Conservation (phyloP, 495 filamentous ascomycete species). For the Umbilicaria muhlenbergii region DNA sequence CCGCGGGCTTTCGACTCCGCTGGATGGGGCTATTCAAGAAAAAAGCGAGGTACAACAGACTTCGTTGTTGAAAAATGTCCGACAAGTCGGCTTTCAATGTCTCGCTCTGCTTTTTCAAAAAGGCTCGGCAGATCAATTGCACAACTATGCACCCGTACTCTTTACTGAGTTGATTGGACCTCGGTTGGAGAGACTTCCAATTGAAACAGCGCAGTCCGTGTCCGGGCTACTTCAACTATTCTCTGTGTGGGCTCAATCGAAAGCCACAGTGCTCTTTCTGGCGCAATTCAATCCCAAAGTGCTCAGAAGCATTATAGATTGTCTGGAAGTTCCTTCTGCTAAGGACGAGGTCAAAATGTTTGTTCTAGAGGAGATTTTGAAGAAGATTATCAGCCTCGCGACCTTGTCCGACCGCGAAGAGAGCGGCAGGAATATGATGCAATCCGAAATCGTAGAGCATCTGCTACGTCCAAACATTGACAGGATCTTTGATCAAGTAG, state of each 20-base stretch:
- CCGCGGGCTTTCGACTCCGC: conserved; percentile 28
- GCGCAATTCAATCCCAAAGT: conserved; percentile 44
- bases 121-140: conserved; percentile 50
- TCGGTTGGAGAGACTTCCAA: conserved; percentile 62
- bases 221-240: conserved; percentile 73
- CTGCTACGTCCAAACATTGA: conserved; percentile 59
- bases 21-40: conserved; percentile 14
- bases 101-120: conserved; percentile 60
- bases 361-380: conserved; percentile 56
- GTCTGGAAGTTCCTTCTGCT: conserved; percentile 52
- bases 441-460: conserved; percentile 38
- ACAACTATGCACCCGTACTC: conserved; percentile 48
- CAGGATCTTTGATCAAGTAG: conserved; percentile 46
- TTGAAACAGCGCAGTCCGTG: conserved; percentile 76
- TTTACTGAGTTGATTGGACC: conserved; percentile 60
- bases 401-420: conserved; percentile 28
- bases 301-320: conserved; percentile 53
- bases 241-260: conserved; percentile 57
- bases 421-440: conserved; percentile 31
- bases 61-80: conserved; percentile 46
- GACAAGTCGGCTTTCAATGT: conserved; percentile 62
- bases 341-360: conserved; percentile 83
- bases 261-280: conserved; percentile 52
- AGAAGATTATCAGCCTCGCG: conserved; percentile 42
- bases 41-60: neutral